Percentiles rank a stretch among this genome's conserved stretches.
These are phyloP conservation scores for Balamuthia mandrillaris DNA, from an alignment of 208 protist genomes.

Conservation along the genomic window DNA sequence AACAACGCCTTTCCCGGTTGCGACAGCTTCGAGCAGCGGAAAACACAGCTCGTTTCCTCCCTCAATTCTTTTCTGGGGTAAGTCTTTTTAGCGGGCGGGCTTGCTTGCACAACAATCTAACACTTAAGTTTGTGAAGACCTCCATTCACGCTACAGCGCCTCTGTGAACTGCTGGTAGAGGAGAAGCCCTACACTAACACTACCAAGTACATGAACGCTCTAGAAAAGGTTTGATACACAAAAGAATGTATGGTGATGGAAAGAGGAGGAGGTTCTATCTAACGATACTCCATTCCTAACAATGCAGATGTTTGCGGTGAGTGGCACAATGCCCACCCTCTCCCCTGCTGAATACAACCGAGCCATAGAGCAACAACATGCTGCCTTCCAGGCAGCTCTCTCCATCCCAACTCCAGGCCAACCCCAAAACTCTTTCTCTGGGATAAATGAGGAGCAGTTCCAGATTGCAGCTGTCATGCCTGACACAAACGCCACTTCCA, in stretches of 20 bases:
- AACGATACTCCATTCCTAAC: not conserved
- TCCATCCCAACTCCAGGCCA: no score
- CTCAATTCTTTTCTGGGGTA: no score
- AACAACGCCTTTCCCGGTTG: no score
- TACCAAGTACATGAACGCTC: slow-evolving; percentile 22
- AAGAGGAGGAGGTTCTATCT: not conserved
- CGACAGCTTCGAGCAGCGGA: no score
- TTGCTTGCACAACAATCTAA: no score
- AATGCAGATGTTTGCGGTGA: slow-evolving; percentile 31
- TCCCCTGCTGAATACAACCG: not conserved
- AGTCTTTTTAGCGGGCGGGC: no score
- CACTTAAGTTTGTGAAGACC: no score
- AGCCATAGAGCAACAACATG: not conserved
- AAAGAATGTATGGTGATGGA: not conserved
- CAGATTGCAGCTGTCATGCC: no score
- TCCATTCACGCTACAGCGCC: slow-evolving; percentile 15
- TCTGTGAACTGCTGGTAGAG: slow-evolving; percentile 10
- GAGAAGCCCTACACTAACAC: slow-evolving; percentile 17
- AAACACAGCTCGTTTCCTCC: no score
- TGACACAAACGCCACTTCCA: no score
- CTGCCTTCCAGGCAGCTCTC: not conserved
- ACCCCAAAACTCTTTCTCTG: no score
- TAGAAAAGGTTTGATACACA: not conserved
- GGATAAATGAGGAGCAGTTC: no score
- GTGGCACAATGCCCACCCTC: not conserved